phyloP scores from a whole-genome alignment of 345 rosid genomes.

The Sonneratia caseolaris region DNA sequence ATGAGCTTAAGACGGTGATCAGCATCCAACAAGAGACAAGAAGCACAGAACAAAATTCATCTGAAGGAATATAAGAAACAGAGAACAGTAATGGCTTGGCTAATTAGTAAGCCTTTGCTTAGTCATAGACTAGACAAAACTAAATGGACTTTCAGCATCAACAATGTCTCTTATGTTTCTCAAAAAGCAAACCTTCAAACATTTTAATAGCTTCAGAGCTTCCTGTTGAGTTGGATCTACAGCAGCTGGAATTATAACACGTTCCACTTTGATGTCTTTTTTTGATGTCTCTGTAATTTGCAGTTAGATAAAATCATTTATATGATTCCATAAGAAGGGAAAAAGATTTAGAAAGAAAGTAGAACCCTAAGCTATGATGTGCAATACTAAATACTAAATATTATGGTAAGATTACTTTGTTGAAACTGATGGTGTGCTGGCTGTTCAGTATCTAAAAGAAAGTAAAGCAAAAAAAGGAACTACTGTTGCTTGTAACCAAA shows the following conservation, averaged over 20 bases:
- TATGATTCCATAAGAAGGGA: background rate
- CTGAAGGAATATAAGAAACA: background rate
- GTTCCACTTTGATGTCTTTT: slow-evolving; percentile 19
- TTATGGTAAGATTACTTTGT: background rate
- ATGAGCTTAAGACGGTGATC: background rate
- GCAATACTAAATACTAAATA: background rate
- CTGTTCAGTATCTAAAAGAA: background rate
- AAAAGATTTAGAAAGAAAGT: background rate
- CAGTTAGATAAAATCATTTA: background rate
- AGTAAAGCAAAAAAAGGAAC: background rate
- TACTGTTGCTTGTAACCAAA: background rate
- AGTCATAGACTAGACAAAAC: slow-evolving; percentile 1
- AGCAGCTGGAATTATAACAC: slow-evolving; percentile 25
- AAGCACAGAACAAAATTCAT: background rate
- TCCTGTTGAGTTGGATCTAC: slow-evolving; percentile 71
- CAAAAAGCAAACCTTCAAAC: slow-evolving; percentile 49
- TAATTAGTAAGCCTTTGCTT: slow-evolving; percentile 3
- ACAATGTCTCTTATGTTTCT: slow-evolving; percentile 2
- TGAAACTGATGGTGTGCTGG: background rate
- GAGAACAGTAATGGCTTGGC: background rate
- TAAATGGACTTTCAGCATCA: background rate
- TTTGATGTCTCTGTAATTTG: slow-evolving; percentile 13
- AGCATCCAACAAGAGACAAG: background rate
- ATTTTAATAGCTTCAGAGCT: slow-evolving; percentile 53
- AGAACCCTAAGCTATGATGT: background rate